These are phyloP conservation scores for Diutina siamensis DNA, from an alignment of 1,139 yeast species.

Conservation along the genomic window DNA sequence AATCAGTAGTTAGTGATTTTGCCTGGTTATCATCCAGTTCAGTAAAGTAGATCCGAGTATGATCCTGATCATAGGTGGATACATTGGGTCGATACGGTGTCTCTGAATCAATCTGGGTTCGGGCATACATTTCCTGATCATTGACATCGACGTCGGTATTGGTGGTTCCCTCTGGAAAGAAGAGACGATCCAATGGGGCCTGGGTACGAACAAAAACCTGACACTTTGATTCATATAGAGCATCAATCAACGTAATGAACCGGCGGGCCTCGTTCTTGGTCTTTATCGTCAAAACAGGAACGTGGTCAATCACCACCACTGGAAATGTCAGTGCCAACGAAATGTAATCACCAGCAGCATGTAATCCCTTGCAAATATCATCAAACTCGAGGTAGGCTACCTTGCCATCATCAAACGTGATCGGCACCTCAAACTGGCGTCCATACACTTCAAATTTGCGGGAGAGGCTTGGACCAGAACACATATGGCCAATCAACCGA, in stretches of 20 bases:
- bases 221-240: slow-evolving; percentile 57
- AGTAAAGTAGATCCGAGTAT: slow-evolving; percentile 20
- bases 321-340: slow-evolving; percentile 50
- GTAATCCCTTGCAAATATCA: slow-evolving; percentile 46
- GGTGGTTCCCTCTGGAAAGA: slow-evolving; percentile 40
- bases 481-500: not conserved
- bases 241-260: slow-evolving; percentile 56
- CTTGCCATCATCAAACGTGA: slow-evolving; percentile 22
- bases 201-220: slow-evolving; percentile 42
- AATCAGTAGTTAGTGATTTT: slow-evolving; percentile 16
- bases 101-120: slow-evolving; percentile 45
- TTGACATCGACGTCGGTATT: slow-evolving; percentile 15
- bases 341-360: slow-evolving; percentile 60
- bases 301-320: slow-evolving; percentile 46
- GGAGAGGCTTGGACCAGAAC: not conserved
- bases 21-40: not conserved
- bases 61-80: slow-evolving; percentile 41
- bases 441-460: slow-evolving; percentile 26
- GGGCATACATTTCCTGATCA: slow-evolving; percentile 61
- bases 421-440: slow-evolving; percentile 36
- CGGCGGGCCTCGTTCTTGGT: slow-evolving; percentile 62
- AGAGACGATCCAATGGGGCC: slow-evolving; percentile 37
- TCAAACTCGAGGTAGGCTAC: slow-evolving; percentile 41
- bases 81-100: slow-evolving; percentile 65
- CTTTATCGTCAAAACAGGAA: slow-evolving; percentile 46